Base-by-base conservation (phyloP, 2,329 filamentous ascomycete genomes). In the Endothia cerciana region DNA sequence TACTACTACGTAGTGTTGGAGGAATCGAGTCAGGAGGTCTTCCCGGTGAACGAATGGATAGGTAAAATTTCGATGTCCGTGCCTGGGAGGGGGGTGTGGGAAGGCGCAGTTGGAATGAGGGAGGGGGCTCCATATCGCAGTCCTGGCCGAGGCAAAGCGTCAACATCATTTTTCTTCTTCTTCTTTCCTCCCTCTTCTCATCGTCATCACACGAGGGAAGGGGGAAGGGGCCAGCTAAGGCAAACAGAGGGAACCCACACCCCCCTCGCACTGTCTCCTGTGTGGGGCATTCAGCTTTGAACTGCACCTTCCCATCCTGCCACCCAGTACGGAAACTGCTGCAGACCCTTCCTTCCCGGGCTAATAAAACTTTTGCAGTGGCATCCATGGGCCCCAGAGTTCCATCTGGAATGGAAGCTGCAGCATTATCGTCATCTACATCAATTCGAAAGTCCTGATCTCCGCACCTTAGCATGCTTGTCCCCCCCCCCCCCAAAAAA, bases 221-320 rank as follows among this genome's bases (percentile, higher is more conserved):
- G 47, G 47, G 22, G 30, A 3, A 13, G 8, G 30, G 33, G 33
- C 33, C 7, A n/a, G 28, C 33, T n/a, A 58, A 30, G 55, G 19
- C n/a, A 40, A 25, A 1, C 19, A 3, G 7, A 7, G 55, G n/a
- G n/a, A 41, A 38, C 15, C 55, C 55, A 41, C 55, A 15, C 55
- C 55, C 36, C 33, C 36, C n/a, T 41, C 33, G 55, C 55, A 58
- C 55, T 58, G 33, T 58, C 36, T 30, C 19, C 38, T 4, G 11
- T 22, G 55, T 22, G 55, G 33, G 36, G 36, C 22, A 8, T 15
- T 38, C 55, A 58, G 55, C 55, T 58, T 25, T 17, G 33, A 10
- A 28, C 36, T 38, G 33, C 55, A 58, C 36, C 55, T 58, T 38
- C 55, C 55, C 55, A 58, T 58, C 33, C 33, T 36, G 55, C 55